phyloP scores from a whole-genome alignment of 2,329 filamentous ascomycete species.

The Pyrenophora seminiperda region DNA sequence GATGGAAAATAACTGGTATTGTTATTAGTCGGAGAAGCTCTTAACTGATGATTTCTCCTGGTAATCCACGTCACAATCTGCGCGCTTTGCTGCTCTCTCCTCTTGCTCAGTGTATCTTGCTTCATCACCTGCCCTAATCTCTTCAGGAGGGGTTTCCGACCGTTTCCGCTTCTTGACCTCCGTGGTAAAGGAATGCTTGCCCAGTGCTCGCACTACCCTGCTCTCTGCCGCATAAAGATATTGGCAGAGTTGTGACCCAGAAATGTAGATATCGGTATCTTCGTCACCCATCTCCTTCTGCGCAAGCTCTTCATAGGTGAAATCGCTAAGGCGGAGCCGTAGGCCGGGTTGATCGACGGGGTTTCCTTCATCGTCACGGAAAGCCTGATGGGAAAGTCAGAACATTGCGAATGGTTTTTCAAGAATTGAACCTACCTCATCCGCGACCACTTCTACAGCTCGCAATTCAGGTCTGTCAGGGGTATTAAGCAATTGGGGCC shows the following conservation, averaged over 20 bases:
- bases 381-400: constrained; percentile 15
- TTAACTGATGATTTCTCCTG: constrained; percentile 13
- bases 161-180: constrained; percentile 24
- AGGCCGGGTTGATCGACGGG: constrained; percentile 16
- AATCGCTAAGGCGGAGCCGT: constrained; percentile 20
- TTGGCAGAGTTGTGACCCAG: constrained; percentile 3
- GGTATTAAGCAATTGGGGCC: constrained; percentile 7
- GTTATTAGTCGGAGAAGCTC: constrained; percentile 7
- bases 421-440: constrained; percentile 11
- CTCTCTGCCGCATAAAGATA: constrained; percentile 19
- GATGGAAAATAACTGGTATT: too few species aligned
- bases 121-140: constrained; percentile 25
- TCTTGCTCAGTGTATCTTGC: constrained; percentile 26
- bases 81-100: constrained; percentile 24
- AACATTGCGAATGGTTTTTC: background rate
- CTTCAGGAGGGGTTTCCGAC: constrained; percentile 21
- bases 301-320: constrained; percentile 23
- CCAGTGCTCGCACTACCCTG: constrained; percentile 15
- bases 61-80: constrained; percentile 15
- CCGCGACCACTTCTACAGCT: constrained; percentile 6
- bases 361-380: constrained; percentile 31
- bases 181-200: constrained; percentile 10
- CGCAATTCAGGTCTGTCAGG: constrained; percentile 13
- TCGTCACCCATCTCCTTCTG: constrained; percentile 5
- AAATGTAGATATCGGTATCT: background rate